Evolutionary conservation across 1,139 yeast species (phyloP).

Genomic region (Tardiomyces digboiensis): DNA sequence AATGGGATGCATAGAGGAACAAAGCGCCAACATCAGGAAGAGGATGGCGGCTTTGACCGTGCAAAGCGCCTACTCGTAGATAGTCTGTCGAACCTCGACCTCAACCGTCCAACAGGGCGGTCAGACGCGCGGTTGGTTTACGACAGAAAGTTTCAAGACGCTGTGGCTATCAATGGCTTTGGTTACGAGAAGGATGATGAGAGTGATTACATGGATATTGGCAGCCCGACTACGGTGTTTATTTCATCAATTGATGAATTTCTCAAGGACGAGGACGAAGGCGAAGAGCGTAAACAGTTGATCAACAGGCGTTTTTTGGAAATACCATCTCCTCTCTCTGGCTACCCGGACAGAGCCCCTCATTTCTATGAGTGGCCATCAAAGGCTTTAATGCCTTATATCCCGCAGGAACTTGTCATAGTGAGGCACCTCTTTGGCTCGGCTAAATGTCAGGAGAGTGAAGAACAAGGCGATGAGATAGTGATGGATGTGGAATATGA

Average conservation of each 20-base stretch:
- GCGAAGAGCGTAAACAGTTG: conserved; percentile 2
- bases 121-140: neutral
- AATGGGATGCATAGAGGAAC: neutral
- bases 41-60: neutral
- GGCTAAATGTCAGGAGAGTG: neutral
- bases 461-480: neutral
- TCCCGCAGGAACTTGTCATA: conserved; percentile 5
- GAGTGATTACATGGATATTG: conserved; percentile 11
- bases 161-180: neutral
- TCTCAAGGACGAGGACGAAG: conserved; percentile 9
- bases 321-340: neutral
- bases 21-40: neutral
- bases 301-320: neutral
- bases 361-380: conserved; percentile 13
- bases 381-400: conserved; percentile 13
- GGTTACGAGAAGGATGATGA: neutral
- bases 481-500: too few species aligned
- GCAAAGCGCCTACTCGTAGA: conserved; percentile 1
- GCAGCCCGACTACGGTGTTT: conserved; percentile 13
- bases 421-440: neutral
- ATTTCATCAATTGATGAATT: conserved; percentile 18
- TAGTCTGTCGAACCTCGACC: neutral
- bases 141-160: neutral
- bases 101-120: neutral
- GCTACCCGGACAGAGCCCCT: neutral